Percentiles rank a stretch among this genome's conserved stretches.
Evolutionary conservation across 192 early-diverging fungal genomes (phyloP).

Genomic region (Backusella macrospora): DNA sequence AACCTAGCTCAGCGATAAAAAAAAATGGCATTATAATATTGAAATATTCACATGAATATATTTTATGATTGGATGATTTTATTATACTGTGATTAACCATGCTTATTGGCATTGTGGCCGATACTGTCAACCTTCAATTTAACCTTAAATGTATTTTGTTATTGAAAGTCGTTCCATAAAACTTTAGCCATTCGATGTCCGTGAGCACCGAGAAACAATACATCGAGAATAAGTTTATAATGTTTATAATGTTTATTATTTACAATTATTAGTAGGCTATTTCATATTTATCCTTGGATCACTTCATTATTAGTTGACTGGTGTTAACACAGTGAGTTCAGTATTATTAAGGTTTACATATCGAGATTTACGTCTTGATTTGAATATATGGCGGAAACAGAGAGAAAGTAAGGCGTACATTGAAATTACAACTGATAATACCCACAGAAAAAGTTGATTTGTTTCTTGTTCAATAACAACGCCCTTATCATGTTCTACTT

Average conservation of each 20-base stretch:
- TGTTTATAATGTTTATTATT: not conserved
- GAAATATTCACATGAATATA: too few relatives aligned
- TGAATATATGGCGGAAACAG: conserved; percentile 1
- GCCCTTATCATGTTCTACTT: conserved; percentile 11
- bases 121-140: too few relatives aligned
- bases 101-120: too few relatives aligned
- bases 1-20: too few relatives aligned
- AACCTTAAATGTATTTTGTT: too few relatives aligned
- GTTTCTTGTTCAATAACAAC: conserved; percentile 5
- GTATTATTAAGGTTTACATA: conserved; percentile 4
- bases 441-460: conserved; percentile 20
- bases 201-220: not conserved
- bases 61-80: too few relatives aligned
- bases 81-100: too few relatives aligned
- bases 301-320: not conserved
- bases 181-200: not conserved
- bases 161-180: too few relatives aligned
- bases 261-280: not conserved
- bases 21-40: too few relatives aligned
- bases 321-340: not conserved
- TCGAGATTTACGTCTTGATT: not conserved
- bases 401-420: conserved; percentile 11
- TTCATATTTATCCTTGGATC: not conserved
- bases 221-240: not conserved
- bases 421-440: not conserved